Evolutionary conservation across 441 rosid genomes (phyloP).

Genomic region (Adansonia gregorii): DNA sequence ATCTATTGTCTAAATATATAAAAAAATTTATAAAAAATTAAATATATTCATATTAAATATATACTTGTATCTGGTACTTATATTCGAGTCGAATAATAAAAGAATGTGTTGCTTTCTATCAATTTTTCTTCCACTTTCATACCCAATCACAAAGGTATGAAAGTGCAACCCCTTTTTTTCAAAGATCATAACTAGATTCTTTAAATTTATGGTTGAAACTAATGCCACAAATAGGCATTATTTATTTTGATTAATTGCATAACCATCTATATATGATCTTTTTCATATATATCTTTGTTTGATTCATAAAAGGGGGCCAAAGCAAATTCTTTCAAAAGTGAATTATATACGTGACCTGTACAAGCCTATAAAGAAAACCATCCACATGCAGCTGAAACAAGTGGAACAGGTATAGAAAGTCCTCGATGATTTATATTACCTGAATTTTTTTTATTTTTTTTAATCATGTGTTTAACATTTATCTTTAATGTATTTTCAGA

Average conservation of each 20-base stretch:
- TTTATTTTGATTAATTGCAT: neutral
- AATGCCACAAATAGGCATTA: neutral
- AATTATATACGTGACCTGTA: neutral
- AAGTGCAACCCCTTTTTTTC: slow-evolving; percentile 28
- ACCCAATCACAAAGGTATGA: slow-evolving; percentile 16
- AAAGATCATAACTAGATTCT: slow-evolving; percentile 16
- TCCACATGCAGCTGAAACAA: neutral
- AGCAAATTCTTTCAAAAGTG: neutral
- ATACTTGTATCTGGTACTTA: too few species aligned
- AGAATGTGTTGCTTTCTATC: neutral
- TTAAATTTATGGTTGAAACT: neutral
- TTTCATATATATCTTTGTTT: neutral
- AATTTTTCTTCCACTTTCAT: slow-evolving; percentile 17
- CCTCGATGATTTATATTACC: too few species aligned
- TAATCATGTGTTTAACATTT: too few species aligned
- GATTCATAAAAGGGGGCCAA: neutral
- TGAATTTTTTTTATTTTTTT: too few species aligned
- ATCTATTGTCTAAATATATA: too few species aligned
- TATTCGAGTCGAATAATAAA: too few species aligned
- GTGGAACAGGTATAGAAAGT: neutral
- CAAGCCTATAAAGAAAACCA: neutral
- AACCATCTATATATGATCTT: neutral
- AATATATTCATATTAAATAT: too few species aligned
- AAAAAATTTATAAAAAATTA: too few species aligned
- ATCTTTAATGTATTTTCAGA: too few species aligned